Base-by-base conservation (phyloP, 1,139 yeast species). In the Suhomyces choctaworum region DNA sequence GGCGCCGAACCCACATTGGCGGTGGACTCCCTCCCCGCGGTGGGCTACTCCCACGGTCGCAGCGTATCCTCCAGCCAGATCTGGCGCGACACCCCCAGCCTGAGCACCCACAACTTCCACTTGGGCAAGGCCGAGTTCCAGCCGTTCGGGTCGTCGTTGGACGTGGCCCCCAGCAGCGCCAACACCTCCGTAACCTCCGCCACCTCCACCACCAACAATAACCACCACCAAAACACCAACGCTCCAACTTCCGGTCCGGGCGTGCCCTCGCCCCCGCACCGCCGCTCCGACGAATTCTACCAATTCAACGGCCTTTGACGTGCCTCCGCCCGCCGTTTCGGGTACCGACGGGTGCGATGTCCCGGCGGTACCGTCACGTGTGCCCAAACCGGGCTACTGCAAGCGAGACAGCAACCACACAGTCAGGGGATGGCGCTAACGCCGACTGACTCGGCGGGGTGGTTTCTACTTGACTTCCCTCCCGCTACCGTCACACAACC, bases 1-100 rank as follows among this genome's bases (percentile, higher is more conserved):
- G 32, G 30, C 6, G 37, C 27, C 17, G 40, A 33, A 14, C 17
- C 29, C 16, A 33, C 25, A 3, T 20, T 23, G 5, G 13, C 39
- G 7, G 20, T 17, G 4, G 28, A 32, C 6, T 12, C 30, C 8
- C 23, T 30, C 4, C 20, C 12, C 5, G 25, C 28, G 6, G 29
- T 32, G 28, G 48, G 52, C 5, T 17, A 17, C 20, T 17, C 20
- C 8, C 46, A 42, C 22, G 39, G 31, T 5, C 35, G 64, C 14
- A 47, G 50, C 11, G 55, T 56, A 8, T 58, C 64, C 20, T 48
- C 50, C 27, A 56, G 57, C 24, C 63, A 58, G 34, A 56, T 62
- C 27, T 62, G 67, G 67, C 44, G 64, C 31, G 58, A 55, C 19
- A 33, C 36, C 20, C 28, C 19, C 24, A 17, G 13, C 12, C 15